Evolutionary conservation across 2,329 filamentous ascomycete genomes (phyloP), one percentile per base, ranked within the genome.

Genomic region (Trichoderma sp.): DNA sequence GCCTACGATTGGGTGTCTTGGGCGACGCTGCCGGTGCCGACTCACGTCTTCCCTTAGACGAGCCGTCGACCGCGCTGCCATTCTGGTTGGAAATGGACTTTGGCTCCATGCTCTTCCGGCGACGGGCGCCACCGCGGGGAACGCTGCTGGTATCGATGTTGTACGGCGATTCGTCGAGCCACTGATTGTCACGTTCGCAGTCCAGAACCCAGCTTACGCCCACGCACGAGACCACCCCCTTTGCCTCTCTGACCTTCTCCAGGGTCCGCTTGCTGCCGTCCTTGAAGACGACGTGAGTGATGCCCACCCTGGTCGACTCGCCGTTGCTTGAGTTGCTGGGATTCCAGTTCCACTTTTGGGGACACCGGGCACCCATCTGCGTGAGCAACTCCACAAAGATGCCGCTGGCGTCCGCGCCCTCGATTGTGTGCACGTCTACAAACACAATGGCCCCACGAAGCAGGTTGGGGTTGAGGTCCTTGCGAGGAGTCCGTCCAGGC

Each of bases 211-310:
- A 98, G 78, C 92, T 92, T 64, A 97, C 93, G 67, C 95, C 95
- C 74, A 98, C 94, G 84, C 95, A 97, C 79, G 94, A 92, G 50
- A 98, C 93, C 35, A 94, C 87, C 6, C 94, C 94, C 16, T 90
- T 88, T 53, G 90, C 92, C 79, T 93, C 89, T 75, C 91, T 88
- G 7, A 96, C 93, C 84, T 95, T 97, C 81, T 97, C 93, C 78
- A 98, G 84, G 0, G 95, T 97, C 31, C 92, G 88, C 80, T 93
- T 92, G 59, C 92, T 92, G 63, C 95, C 95, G 81, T 97, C 95
- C 83, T 97, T 98, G 87, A 92, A 98, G 7, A 98, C 91, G 8
- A 98, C 93, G 81, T 98, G 95, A 0, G 95, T 97, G 79, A 97
- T 94, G 6, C 92, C 93, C 76, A 94, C 86, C 81, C 91, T 93